phyloP scores from a whole-genome alignment of 441 rosid genomes.

The Aquilaria agallochum region DNA sequence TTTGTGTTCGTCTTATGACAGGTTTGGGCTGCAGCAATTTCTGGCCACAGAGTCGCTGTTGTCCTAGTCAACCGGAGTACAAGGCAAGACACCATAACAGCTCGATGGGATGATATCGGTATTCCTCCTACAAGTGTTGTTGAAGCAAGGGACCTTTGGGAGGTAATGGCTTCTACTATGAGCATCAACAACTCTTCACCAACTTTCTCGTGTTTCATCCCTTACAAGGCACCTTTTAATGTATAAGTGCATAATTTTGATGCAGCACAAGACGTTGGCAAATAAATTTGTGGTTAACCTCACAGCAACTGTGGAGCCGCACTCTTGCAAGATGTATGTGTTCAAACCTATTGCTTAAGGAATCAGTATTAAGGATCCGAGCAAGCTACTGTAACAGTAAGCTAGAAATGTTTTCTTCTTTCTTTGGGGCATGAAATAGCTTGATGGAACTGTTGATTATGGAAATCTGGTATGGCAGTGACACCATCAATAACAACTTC shows the following conservation, averaged over 20 bases:
- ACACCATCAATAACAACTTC: no score
- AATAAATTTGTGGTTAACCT: conserved; percentile 43
- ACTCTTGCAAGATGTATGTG: conserved; percentile 59
- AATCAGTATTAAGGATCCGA: neutral
- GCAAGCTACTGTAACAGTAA: no score
- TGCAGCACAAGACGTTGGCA: conserved; percentile 67
- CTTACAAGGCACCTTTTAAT: conserved; percentile 1
- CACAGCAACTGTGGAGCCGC: conserved; percentile 40
- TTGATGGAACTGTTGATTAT: no score
- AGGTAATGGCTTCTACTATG: conserved; percentile 33
- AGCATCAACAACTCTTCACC: neutral
- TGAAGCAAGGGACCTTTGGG: conserved; percentile 72
- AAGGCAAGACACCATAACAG: conserved; percentile 29
- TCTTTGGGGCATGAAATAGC: no score
- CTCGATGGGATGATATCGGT: conserved; percentile 63
- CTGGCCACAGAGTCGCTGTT: conserved; percentile 50
- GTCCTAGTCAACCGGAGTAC: conserved; percentile 53
- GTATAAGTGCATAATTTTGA: neutral
- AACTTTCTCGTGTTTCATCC: neutral
- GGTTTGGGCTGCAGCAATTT: conserved; percentile 70
- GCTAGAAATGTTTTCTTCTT: no score
- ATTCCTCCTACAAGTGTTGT: conserved; percentile 41
- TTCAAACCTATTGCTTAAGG: conserved; percentile 54
- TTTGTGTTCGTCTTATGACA: conserved; percentile 15
- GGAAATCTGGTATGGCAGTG: no score